Conservation (phyloP, 495 filamentous ascomycete species). For the Margaritispora aquatica region DNA sequence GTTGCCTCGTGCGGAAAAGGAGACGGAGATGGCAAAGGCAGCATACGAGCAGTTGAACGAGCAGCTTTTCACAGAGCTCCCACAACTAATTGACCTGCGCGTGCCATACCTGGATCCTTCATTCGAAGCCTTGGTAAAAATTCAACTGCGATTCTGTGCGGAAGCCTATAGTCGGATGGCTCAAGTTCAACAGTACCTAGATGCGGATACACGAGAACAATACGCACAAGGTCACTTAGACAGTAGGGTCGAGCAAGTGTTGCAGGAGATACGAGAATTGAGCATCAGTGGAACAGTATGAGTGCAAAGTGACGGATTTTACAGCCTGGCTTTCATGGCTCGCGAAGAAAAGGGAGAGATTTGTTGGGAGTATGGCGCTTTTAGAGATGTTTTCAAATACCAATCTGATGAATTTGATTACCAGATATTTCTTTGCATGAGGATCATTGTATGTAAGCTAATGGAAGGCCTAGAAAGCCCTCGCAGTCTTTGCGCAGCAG, state of each 20-base stretch:
- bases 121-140: conserved; percentile 97
- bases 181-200: conserved; percentile 97
- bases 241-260: conserved; percentile 85
- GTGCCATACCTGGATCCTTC: conserved; percentile 95
- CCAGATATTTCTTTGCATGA: no score
- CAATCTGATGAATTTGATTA: neutral
- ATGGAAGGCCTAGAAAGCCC: no score
- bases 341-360: neutral
- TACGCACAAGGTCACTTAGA: conserved; percentile 93
- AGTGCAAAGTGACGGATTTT: no score
- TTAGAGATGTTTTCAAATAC: neutral
- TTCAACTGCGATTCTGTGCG: conserved; percentile 94
- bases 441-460: no score
- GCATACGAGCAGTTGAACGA: conserved; percentile 96
- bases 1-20: conserved; percentile 88
- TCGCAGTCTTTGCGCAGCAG: no score
- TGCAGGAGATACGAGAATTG: conserved; percentile 94
- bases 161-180: conserved; percentile 97
- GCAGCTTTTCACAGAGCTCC: conserved; percentile 85
- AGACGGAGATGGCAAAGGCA: conserved; percentile 84
- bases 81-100: conserved; percentile 95
- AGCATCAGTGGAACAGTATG: conserved; percentile 73
- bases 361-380: conserved; percentile 15
- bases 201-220: conserved; percentile 92
- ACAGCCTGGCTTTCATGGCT: no score